These are phyloP conservation scores for Polyporus tsugae DNA, from an alignment of 1,284 basidiomycete species.

Conservation along the genomic window DNA sequence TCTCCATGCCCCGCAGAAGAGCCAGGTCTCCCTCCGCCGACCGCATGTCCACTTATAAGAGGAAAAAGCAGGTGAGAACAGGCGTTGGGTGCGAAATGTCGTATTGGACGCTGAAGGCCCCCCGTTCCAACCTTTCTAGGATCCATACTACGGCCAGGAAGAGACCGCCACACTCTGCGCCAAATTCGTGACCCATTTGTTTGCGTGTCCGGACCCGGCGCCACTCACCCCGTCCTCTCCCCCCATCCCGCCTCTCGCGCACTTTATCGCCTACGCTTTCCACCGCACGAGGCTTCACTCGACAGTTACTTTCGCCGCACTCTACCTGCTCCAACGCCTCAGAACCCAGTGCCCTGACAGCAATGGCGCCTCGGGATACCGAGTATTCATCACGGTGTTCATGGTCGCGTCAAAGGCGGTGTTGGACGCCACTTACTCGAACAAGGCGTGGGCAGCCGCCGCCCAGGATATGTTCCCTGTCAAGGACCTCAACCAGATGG, in stretches of 20 bases:
- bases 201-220: not conserved
- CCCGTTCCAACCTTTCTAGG: not conserved
- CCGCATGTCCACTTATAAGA: too few species aligned
- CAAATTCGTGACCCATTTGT: not conserved
- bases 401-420: conserved; percentile 9
- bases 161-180: not conserved
- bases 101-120: not conserved
- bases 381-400: conserved; percentile 11
- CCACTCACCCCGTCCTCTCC: not conserved
- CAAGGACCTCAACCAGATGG: conserved; percentile 10
- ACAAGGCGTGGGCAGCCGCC: not conserved
- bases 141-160: not conserved
- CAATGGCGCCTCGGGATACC: not conserved
- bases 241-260: not conserved
- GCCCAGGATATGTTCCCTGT: not conserved
- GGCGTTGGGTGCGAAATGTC: not conserved
- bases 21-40: not conserved
- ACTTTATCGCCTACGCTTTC: conserved; percentile 8
- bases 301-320: not conserved
- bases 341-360: not conserved
- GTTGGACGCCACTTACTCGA: conserved; percentile 3
- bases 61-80: not conserved
- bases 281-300: not conserved
- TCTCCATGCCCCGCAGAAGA: not conserved
- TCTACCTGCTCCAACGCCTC: conserved; percentile 14